Conservation (phyloP, 805 yeast species). For the Sugiyamaella lignohabitans region DNA sequence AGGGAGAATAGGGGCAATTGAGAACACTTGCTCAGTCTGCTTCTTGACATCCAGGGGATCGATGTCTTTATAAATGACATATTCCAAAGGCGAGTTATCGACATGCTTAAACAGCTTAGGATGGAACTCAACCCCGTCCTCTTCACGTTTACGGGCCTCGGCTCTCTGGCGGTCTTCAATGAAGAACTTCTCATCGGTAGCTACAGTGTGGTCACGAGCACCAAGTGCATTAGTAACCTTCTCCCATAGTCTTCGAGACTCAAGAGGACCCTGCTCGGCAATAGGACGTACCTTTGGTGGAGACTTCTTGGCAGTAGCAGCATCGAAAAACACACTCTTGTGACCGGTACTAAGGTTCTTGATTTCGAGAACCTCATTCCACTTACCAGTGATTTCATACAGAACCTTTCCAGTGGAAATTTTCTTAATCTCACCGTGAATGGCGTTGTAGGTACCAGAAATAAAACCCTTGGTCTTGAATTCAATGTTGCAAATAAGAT, state of each 20-base stretch:
- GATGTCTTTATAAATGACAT: constrained; percentile 57
- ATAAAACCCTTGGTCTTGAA: constrained; percentile 94
- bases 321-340: constrained; percentile 52
- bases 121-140: constrained; percentile 71
- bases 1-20: constrained; percentile 73
- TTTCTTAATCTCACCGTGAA: constrained; percentile 64
- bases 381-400: constrained; percentile 76
- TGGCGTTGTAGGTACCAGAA: constrained; percentile 84
- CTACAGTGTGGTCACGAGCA: constrained; percentile 66
- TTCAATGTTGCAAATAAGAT: constrained; percentile 72
- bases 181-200: constrained; percentile 81
- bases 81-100: constrained; percentile 46
- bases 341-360: constrained; percentile 46
- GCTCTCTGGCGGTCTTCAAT: constrained; percentile 85
- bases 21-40: constrained; percentile 51
- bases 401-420: constrained; percentile 45
- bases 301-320: constrained; percentile 44
- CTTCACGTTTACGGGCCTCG: constrained; percentile 63
- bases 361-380: constrained; percentile 82
- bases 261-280: constrained; percentile 71
- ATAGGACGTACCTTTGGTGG: constrained; percentile 73
- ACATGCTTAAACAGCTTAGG: constrained; percentile 66
- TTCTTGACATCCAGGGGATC: constrained; percentile 43
- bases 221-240: constrained; percentile 78
- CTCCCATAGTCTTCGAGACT: constrained; percentile 79